Evolutionary conservation across 2,329 filamentous ascomycete species (phyloP).

Genomic region (Colletotrichum euphorbiae): DNA sequence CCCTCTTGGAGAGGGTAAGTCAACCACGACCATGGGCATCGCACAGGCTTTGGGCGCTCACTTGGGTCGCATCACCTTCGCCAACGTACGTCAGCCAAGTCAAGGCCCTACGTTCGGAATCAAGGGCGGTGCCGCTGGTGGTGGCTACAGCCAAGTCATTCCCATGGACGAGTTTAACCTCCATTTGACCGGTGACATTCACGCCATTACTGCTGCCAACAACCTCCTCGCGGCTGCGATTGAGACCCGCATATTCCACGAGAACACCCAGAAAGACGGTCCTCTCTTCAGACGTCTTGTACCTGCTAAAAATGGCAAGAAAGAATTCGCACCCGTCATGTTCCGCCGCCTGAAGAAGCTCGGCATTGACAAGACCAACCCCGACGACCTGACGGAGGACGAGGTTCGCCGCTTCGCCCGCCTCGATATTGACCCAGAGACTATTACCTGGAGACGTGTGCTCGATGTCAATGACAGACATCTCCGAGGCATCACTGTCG

Average conservation of each 20-base stretch:
- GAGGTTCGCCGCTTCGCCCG: constrained; percentile 91
- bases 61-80: constrained; percentile 87
- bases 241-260: constrained; percentile 98
- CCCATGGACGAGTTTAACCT: constrained; percentile 99
- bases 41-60: constrained; percentile 93
- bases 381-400: constrained; percentile 88
- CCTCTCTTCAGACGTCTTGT: constrained; percentile 89
- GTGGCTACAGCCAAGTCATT: constrained; percentile 98
- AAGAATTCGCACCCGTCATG: constrained; percentile 90
- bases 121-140: constrained; percentile 96
- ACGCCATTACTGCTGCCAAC: constrained; percentile 96
- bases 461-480: constrained; percentile 98
- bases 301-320: constrained; percentile 88
- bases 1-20: constrained; percentile 96
- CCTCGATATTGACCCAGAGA: constrained; percentile 94
- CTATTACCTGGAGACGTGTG: constrained; percentile 96
- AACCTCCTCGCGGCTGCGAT: constrained; percentile 96
- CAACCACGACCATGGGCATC: constrained; percentile 95
- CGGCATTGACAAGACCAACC: constrained; percentile 94
- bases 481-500: constrained; percentile 88
- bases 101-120: constrained; percentile 99
- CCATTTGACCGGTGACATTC: constrained; percentile 96
- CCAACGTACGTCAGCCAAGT: constrained; percentile 96
- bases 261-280: constrained; percentile 92
- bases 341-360: constrained; percentile 94